phyloP scores from a whole-genome alignment of 139 green algal genomes.

The Picochlorum sp. region DNA sequence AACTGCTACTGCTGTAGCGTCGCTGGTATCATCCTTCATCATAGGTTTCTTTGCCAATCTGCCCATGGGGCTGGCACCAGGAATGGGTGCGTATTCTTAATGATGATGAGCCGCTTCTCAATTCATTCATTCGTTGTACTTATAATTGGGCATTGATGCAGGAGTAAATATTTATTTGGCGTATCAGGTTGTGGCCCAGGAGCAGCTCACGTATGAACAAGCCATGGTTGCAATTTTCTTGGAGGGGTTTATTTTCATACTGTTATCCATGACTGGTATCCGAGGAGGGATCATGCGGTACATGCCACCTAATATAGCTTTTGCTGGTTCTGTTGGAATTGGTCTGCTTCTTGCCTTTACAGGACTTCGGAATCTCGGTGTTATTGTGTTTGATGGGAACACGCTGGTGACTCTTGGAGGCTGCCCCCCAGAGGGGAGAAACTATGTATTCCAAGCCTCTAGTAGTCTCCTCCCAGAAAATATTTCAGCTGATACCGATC shows the following conservation, averaged over 20 bases:
- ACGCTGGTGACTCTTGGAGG: constrained; percentile 45
- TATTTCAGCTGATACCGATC: neutral
- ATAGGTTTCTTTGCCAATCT: constrained; percentile 64
- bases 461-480: neutral
- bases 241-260: constrained; percentile 66
- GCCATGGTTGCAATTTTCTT: constrained; percentile 55
- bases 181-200: constrained; percentile 24
- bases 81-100: too few relatives aligned
- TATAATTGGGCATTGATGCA: too few relatives aligned
- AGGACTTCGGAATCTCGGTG: constrained; percentile 48
- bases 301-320: constrained; percentile 50
- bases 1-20: constrained; percentile 53
- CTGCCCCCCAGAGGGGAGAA: neutral
- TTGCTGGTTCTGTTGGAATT: constrained; percentile 54
- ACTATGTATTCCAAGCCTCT: constrained; percentile 10
- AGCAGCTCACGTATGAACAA: constrained; percentile 36
- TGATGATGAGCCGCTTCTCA: neutral
- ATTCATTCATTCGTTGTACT: too few relatives aligned
- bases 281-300: constrained; percentile 41
- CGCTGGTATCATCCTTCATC: constrained; percentile 52
- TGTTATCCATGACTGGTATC: constrained; percentile 51
- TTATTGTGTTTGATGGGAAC: constrained; percentile 49
- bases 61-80: constrained; percentile 57
- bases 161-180: constrained; percentile 27
- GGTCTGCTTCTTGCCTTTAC: constrained; percentile 69